Evolutionary conservation across 345 rosid species (phyloP).

Genomic region (Pugionium cornutum): DNA sequence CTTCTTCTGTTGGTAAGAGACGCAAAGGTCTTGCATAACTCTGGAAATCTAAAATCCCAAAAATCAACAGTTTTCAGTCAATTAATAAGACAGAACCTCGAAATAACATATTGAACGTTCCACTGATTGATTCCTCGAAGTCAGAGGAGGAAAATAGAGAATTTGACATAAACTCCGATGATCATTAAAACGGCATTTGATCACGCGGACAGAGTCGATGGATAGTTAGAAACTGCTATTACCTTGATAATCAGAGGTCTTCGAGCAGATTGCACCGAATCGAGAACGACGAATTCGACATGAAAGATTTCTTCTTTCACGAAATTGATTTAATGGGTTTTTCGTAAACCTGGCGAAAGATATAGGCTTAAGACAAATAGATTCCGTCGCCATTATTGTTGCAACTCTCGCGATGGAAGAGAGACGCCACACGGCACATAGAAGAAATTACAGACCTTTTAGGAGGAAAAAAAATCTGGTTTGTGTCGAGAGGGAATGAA

Average conservation of each 20-base stretch:
- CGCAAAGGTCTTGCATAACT: conserved; percentile 70
- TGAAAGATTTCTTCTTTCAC: conserved; percentile 26
- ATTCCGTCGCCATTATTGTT: conserved; percentile 37
- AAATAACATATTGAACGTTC: conserved; percentile 18
- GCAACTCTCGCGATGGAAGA: conserved; percentile 7
- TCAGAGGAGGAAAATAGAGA: neutral
- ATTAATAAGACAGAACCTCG: neutral
- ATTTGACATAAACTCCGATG: neutral
- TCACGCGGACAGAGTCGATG: neutral
- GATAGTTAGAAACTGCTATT: neutral
- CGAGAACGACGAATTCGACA: conserved; percentile 30
- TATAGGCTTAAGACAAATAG: conserved; percentile 24
- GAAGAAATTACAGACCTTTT: neutral
- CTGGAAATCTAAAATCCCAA: conserved; percentile 61
- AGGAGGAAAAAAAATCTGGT: neutral
- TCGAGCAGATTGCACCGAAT: conserved; percentile 36
- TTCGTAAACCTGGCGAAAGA: conserved; percentile 30
- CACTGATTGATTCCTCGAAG: neutral
- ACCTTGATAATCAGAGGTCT: conserved; percentile 56
- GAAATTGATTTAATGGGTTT: conserved; percentile 28
- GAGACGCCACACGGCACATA: conserved; percentile 7
- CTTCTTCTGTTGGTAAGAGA: conserved; percentile 58
- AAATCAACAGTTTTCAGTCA: conserved; percentile 4
- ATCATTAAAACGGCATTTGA: neutral
- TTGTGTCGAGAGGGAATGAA: neutral